These are phyloP conservation scores for Penicillium sp. DNA, from an alignment of 2,329 filamentous ascomycete genomes.

Conservation along the genomic window DNA sequence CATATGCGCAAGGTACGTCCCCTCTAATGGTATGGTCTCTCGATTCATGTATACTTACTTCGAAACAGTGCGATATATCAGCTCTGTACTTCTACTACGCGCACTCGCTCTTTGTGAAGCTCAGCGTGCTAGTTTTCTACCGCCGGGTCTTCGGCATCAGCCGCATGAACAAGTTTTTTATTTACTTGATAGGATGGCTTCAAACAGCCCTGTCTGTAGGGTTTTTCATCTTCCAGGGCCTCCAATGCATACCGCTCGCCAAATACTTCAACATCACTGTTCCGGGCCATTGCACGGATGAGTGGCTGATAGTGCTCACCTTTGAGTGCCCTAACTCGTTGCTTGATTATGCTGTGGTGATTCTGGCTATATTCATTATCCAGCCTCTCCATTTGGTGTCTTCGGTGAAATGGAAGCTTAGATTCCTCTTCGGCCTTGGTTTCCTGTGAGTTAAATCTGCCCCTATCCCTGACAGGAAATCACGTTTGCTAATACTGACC, in stretches of 20 bases:
- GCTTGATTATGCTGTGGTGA: background rate
- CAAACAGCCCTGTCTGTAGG: background rate
- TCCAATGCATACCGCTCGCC: background rate
- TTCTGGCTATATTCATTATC: background rate
- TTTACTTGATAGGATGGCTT: background rate
- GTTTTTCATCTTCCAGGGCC: background rate
- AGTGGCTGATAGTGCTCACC: background rate
- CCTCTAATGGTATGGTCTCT: too few species aligned
- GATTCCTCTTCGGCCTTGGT: background rate
- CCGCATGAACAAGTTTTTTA: background rate
- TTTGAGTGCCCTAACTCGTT: background rate
- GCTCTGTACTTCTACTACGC: background rate
- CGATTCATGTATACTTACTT: background rate
- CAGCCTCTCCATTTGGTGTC: background rate
- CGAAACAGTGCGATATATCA: background rate
- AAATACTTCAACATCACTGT: background rate
- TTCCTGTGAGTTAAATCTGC: background rate
- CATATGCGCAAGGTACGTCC: background rate
- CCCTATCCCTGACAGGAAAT: background rate
- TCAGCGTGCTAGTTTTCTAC: background rate
- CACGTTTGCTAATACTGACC: background rate
- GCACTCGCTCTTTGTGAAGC: background rate
- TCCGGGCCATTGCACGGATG: background rate
- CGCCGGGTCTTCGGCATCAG: background rate
- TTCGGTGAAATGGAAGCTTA: background rate